Percentiles rank a stretch among this genome's conserved stretches.
Evolutionary conservation across 106 monocot species (phyloP).

Genomic region (Dendrobium huoshanense): DNA sequence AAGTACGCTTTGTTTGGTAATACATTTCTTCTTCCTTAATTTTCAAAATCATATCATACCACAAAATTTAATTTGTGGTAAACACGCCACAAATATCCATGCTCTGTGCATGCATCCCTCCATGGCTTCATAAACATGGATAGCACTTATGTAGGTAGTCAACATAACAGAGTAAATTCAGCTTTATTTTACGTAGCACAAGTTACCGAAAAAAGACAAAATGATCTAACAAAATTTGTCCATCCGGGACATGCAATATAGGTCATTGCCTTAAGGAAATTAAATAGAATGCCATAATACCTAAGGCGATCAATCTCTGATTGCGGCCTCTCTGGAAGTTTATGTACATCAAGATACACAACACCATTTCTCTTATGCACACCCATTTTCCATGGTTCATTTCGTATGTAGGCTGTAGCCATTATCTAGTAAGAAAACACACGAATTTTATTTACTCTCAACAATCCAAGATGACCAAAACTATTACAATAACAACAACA

Average conservation of each 20-base stretch:
- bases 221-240: background rate
- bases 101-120: background rate
- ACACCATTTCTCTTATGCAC: slow-evolving; percentile 93
- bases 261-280: background rate
- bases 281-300: slow-evolving; percentile 22
- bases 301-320: slow-evolving; percentile 70
- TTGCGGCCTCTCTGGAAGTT: slow-evolving; percentile 91
- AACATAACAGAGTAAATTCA: background rate
- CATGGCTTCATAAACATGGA: background rate
- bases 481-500: background rate
- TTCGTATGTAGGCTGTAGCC: slow-evolving; percentile 85
- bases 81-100: background rate
- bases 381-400: slow-evolving; percentile 99
- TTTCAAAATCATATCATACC: no score
- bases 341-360: slow-evolving; percentile 97
- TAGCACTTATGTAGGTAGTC: background rate
- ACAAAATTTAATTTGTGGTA: background rate
- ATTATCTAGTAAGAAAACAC: slow-evolving; percentile 53
- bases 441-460: background rate
- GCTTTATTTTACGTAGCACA: background rate
- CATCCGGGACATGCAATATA: background rate
- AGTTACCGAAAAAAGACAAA: background rate
- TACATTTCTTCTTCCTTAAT: no score
- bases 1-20: no score
- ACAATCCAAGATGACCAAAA: slow-evolving; percentile 3